Evolutionary conservation across 352 stramenopile species (phyloP).

Genomic region (Phytophthora pinifolia): DNA sequence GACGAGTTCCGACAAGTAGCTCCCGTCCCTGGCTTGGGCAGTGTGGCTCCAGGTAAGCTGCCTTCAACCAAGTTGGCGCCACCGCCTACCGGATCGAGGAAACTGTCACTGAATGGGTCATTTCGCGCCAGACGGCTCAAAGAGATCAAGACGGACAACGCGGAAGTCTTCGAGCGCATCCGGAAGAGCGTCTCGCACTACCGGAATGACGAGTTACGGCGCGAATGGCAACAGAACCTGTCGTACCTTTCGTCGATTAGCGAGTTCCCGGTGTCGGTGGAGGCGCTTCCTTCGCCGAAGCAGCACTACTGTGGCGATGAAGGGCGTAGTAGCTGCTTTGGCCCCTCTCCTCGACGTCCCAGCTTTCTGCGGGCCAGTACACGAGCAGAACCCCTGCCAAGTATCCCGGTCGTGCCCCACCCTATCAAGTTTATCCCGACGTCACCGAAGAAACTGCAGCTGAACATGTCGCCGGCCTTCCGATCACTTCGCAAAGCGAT

Average conservation of each 20-base stretch:
- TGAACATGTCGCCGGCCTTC: conserved; percentile 65
- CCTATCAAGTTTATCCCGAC: conserved; percentile 61
- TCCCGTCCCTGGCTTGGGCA: conserved; percentile 24
- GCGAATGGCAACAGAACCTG: conserved; percentile 70
- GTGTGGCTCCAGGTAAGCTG: conserved; percentile 5
- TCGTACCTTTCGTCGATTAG: conserved; percentile 74
- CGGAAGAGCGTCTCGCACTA: conserved; percentile 67
- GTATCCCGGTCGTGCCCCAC: conserved; percentile 35
- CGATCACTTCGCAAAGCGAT: conserved; percentile 70
- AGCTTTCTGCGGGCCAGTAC: conserved; percentile 16
- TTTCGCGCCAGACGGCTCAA: conserved; percentile 57
- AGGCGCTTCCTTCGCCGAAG: conserved; percentile 24
- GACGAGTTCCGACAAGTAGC: conserved; percentile 49
- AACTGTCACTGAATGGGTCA: conserved; percentile 46
- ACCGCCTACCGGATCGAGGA: conserved; percentile 15
- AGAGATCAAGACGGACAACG: conserved; percentile 66
- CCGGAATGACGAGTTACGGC: conserved; percentile 49
- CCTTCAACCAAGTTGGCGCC: conserved; percentile 14
- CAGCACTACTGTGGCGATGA: conserved; percentile 2
- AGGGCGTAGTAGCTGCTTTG: conserved; percentile 20
- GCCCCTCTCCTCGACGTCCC: conserved; percentile 15
- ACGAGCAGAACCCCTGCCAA: conserved; percentile 25
- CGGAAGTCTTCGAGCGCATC: conserved; percentile 56
- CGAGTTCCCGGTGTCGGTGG: conserved; percentile 47
- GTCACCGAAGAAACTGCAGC: conserved; percentile 45